Conservation (phyloP, 179 eudicot genomes). For the Nepenthes alata region DNA sequence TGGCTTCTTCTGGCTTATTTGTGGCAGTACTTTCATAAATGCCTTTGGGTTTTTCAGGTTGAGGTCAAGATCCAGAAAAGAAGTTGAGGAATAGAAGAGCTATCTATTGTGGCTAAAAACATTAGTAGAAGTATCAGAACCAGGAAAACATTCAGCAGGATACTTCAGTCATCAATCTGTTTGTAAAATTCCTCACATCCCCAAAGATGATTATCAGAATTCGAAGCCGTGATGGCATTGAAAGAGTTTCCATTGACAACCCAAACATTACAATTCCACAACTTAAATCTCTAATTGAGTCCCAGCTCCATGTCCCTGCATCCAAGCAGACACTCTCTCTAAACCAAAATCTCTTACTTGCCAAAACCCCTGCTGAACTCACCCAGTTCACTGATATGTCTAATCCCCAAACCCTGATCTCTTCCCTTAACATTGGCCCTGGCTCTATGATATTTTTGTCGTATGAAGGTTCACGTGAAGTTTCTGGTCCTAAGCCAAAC, state of each 20-base stretch:
- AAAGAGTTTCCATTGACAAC: conserved; percentile 45
- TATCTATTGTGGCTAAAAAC: no score
- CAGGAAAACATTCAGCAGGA: no score
- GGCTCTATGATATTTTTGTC: conserved; percentile 55
- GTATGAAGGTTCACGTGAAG: conserved; percentile 63
- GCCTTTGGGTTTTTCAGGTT: no score
- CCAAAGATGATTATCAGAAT: conserved; percentile 60
- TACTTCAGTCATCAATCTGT: background rate
- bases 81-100: no score
- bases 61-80: no score
- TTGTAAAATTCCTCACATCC: background rate
- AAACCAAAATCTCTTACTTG: conserved; percentile 46
- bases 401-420: conserved; percentile 34
- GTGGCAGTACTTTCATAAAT: no score
- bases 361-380: conserved; percentile 45
- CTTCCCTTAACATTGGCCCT: conserved; percentile 33
- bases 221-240: conserved; percentile 77
- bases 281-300: conserved; percentile 61
- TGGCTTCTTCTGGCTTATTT: no score
- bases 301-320: conserved; percentile 56
- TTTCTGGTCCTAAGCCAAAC: conserved; percentile 19
- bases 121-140: no score
- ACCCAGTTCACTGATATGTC: conserved; percentile 44
- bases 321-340: conserved; percentile 46
- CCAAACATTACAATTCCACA: conserved; percentile 41